Percentiles rank a stretch among this genome's conserved stretches.
phyloP scores from a whole-genome alignment of 2,329 filamentous ascomycete genomes.

The Aspergillus sp. region DNA sequence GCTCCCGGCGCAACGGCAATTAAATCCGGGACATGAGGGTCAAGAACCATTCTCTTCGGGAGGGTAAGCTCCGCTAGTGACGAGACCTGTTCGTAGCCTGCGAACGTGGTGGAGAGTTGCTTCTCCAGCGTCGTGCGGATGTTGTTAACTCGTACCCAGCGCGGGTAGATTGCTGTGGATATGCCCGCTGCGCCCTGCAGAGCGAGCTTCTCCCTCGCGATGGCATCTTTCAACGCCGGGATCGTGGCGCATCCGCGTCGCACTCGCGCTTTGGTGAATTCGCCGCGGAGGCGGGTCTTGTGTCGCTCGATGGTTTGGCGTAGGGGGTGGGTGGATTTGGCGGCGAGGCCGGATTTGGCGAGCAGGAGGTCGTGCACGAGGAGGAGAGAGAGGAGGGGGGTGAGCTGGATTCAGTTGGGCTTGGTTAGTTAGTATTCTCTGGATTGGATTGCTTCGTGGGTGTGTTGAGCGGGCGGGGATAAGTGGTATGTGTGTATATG shows the following conservation, averaged over 20 bases:
- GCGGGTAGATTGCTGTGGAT: slow-evolving; percentile 60
- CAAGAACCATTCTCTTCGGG: slow-evolving; percentile 52
- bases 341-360: slow-evolving; percentile 76
- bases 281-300: slow-evolving; percentile 76
- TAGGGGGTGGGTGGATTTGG: slow-evolving; percentile 77
- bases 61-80: slow-evolving; percentile 61
- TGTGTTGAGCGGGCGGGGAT: no score
- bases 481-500: no score
- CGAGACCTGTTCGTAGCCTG: slow-evolving; percentile 59
- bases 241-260: slow-evolving; percentile 69
- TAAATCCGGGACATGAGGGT: slow-evolving; percentile 79
- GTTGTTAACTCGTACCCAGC: slow-evolving; percentile 89
- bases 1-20: slow-evolving; percentile 72
- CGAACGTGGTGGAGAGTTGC: slow-evolving; percentile 75
- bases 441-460: not conserved
- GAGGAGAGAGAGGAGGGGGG: slow-evolving; percentile 75
- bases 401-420: slow-evolving; percentile 60
- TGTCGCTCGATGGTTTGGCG: slow-evolving; percentile 75
- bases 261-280: slow-evolving; percentile 78
- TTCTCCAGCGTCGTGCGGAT: slow-evolving; percentile 70
- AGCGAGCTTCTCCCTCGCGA: slow-evolving; percentile 42
- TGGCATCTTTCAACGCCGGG: slow-evolving; percentile 57
- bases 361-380: slow-evolving; percentile 85
- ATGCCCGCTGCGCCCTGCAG: slow-evolving; percentile 44
- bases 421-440: slow-evolving; percentile 38